Evolutionary conservation across 805 yeast species (phyloP).

Genomic region (Brettanomyces custersianus): DNA sequence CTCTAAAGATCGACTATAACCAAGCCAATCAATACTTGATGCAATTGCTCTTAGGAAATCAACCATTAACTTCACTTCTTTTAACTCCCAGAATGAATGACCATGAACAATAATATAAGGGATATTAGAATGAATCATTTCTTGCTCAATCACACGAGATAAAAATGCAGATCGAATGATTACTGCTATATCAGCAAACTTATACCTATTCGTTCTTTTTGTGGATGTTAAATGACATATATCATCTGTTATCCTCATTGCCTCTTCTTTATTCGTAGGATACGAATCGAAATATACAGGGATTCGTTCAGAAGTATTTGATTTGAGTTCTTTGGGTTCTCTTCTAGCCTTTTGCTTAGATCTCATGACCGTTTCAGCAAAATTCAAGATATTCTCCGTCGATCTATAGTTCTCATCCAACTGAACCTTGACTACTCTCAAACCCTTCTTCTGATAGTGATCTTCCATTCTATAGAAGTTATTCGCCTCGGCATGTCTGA

Average conservation of each 20-base stretch:
- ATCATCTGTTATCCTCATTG: constrained; percentile 47
- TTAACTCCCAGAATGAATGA: constrained; percentile 68
- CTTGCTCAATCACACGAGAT: constrained; percentile 57
- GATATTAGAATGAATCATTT: constrained; percentile 42
- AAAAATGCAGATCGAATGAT: constrained; percentile 58
- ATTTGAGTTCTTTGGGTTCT: constrained; percentile 31
- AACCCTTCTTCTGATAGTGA: constrained; percentile 18
- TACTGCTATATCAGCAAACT: constrained; percentile 59
- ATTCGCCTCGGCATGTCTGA: constrained; percentile 66
- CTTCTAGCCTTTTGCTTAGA: constrained; percentile 41
- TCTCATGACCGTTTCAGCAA: constrained; percentile 58
- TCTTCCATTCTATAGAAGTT: constrained; percentile 54
- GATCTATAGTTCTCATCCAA: constrained; percentile 77
- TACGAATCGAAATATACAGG: constrained; percentile 39
- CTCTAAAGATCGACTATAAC: constrained; percentile 48
- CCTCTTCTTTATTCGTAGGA: constrained; percentile 42
- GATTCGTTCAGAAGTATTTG: constrained; percentile 32
- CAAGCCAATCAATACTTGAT: constrained; percentile 49
- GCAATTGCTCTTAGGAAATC: constrained; percentile 58
- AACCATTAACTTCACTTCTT: constrained; percentile 54
- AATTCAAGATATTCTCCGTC: constrained; percentile 50
- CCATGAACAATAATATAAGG: constrained; percentile 70
- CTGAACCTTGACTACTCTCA: constrained; percentile 23
- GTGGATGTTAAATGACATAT: constrained; percentile 36
- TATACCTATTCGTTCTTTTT: too few relatives aligned